phyloP scores from a whole-genome alignment of 768 basidiomycete species.

The Pleurotus tuber-regium region DNA sequence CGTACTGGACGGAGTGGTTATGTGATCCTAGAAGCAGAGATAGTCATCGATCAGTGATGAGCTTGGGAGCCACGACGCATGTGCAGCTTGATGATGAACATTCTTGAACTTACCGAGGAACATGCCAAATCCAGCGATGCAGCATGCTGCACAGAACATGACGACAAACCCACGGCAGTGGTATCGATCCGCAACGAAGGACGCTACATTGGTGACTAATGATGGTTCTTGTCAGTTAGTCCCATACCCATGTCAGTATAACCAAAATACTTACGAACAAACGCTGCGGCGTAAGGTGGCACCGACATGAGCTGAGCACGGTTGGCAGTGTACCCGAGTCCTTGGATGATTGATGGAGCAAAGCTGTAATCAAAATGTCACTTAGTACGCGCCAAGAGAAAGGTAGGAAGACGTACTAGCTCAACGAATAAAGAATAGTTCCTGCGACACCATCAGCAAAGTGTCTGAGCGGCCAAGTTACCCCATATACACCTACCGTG shows the following conservation, averaged over 20 bases:
- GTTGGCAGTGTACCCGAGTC: slow-evolving; percentile 43
- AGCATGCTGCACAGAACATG: slow-evolving; percentile 28
- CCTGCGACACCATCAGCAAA: too few species aligned
- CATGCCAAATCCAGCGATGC: slow-evolving; percentile 35
- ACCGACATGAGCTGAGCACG: slow-evolving; percentile 50
- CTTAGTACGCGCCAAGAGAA: slow-evolving; percentile 25
- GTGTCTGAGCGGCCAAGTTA: too few species aligned
- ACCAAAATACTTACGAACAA: slow-evolving; percentile 18
- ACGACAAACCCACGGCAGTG: slow-evolving; percentile 25
- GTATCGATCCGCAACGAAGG: slow-evolving; percentile 24
- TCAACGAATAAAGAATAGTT: slow-evolving; percentile 15
- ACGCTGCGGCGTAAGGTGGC: slow-evolving; percentile 36
- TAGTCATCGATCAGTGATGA: too few species aligned
- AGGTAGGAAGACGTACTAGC: slow-evolving; percentile 16
- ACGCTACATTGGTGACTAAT: slow-evolving; percentile 21
- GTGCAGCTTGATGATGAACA: not conserved
- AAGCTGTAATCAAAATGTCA: slow-evolving; percentile 36
- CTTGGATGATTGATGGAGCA: slow-evolving; percentile 54
- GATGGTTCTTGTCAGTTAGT: not conserved
- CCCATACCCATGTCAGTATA: not conserved
- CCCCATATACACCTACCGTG: slow-evolving; percentile 22
- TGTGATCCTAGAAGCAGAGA: slow-evolving; percentile 17
- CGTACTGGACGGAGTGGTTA: slow-evolving; percentile 35
- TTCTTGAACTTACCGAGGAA: slow-evolving; percentile 29
- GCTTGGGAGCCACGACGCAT: not conserved